Base-by-base conservation (phyloP, 345 rosid genomes). In the Eucalyptus sideroxylon region DNA sequence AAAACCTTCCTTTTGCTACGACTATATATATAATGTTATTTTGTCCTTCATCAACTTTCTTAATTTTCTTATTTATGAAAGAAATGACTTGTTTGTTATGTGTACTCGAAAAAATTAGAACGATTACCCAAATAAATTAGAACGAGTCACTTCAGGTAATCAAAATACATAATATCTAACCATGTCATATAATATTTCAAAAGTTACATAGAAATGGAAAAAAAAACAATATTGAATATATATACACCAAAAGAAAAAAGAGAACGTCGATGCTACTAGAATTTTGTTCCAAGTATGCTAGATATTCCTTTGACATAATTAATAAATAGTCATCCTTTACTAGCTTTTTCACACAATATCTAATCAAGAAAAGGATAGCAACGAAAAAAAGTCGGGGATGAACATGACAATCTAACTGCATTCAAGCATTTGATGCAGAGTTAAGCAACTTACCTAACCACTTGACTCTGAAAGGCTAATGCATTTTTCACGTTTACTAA, bases 201-300 rank as follows among this genome's bases (percentile, higher is more conserved):
- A 21, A 37, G 45, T 19, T 72, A 37, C 83, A 1, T 11, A 37
- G 8, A 37, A 37, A 72, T 21, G 8, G 45, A 19, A 53, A 50
- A 50, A 49, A 9, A 34, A 72, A 37, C 6, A 42, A 72, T 4
- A 72, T 34, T 11, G 15, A 21, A 37, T 11, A 37, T 19, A 37
- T 19, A 17, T 17, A 56, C 30, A 56, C 3, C 6, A 24, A 19
- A 17, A 72, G n/a, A 0, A 37, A 72, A 21, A 19, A 72, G 23
- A 19, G 16, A 62, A 0, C 1, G 9, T 40, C 4, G 1, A 72
- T 0, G 2, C 1, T 5, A 72, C 45, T 19, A 37, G 45, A 72
- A 72, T 72, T 16, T 72, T 37, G 45, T 37, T 37, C 15, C 83
- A 5, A 37, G 45, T 21, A 10, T 37, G 26, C 82, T 17, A 19